phyloP scores from a whole-genome alignment of 2,329 filamentous ascomycete species.

The Diatrype stigma region DNA sequence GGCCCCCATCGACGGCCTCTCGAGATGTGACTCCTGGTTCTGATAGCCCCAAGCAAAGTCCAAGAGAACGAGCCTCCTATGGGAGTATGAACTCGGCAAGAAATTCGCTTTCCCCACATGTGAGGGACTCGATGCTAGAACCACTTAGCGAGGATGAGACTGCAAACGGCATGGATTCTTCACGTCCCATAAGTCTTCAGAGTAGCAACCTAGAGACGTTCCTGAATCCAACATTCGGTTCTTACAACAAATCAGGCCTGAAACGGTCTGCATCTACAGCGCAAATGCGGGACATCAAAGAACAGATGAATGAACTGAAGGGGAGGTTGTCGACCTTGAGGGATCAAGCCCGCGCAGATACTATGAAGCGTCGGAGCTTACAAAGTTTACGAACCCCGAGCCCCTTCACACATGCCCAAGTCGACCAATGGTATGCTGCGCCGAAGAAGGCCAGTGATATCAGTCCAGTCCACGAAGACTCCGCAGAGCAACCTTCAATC shows the following conservation, averaged over 20 bases:
- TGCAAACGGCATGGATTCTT: constrained; percentile 20
- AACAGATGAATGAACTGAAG: constrained; percentile 81
- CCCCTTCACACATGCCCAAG: constrained; percentile 68
- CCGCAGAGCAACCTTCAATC: constrained; percentile 8
- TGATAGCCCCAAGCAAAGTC: constrained; percentile 26
- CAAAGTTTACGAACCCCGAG: constrained; percentile 72
- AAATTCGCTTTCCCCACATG: constrained; percentile 34
- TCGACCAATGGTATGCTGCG: constrained; percentile 49
- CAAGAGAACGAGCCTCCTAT: constrained; percentile 13
- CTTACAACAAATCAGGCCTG: constrained; percentile 43
- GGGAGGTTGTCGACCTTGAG: constrained; percentile 78
- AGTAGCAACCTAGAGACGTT: constrained; percentile 32
- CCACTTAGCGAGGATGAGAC: constrained; percentile 51
- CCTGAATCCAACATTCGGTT: constrained; percentile 43
- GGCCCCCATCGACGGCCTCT: constrained; percentile 42
- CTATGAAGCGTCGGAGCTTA: constrained; percentile 69
- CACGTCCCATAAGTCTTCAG: constrained; percentile 20
- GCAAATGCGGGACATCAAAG: constrained; percentile 69
- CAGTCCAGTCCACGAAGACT: constrained; percentile 10
- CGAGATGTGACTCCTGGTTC: constrained; percentile 40
- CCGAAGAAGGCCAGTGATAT: constrained; percentile 20
- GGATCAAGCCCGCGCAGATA: constrained; percentile 75
- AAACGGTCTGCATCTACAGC: constrained; percentile 68
- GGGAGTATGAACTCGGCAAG: constrained; percentile 18
- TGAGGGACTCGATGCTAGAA: constrained; percentile 43